Base-by-base conservation (phyloP, 1,284 basidiomycete species). In the Salmacisia buchloeana region DNA sequence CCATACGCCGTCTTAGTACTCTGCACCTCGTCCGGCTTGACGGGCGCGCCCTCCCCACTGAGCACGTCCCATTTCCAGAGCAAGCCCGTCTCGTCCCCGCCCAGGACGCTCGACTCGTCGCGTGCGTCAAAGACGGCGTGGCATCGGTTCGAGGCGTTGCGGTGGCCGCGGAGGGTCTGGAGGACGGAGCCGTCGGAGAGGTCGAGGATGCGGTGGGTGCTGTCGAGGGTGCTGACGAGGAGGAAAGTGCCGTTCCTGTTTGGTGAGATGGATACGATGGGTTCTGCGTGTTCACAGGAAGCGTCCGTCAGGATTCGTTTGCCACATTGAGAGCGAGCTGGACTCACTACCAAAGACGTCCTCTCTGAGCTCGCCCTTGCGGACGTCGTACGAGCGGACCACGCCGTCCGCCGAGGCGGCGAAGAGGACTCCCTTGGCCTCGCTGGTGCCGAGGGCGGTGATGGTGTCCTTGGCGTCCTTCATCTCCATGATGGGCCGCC, bases 11-110 rank as follows among this genome's bases (percentile, higher is more conserved):
- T 54, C 27, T 33, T 29, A n/a, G 49, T 54, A 31, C 49, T 54
- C 13, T 33, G 49, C 13, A 54, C 29, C 21, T 31, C 18, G 25
- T 63, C 18, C 67, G 63, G 31, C 35, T 38, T 7, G 31, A 27
- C 23, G 27, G 27, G 21, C 36, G 33, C 13, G 21, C 52, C 23
- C 84, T 88, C 75, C 80, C 92, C 91, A 78, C 92, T 89, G 31
- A 96, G 85, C 61, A 97, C 82, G 75, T 94, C 92, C 94, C 94
- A 99, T 39, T 86, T 87, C 88, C 91, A 93, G 4, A 98, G 82
- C 63, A 81, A 82, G 0, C 96, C 96, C 3, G 88, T 85, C 79
- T 97, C 94, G 77, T 97, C 96, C 3, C 94, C 94, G 45, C 86
- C 88, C 2, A 97, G 77, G 2, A 97, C 87, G 18, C 82, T 86